A percentile compares a stretch with the other conserved stretches of the same genome.
Conservation (phyloP, 2,329 filamentous ascomycete species). For the Arachnomyces sp. region DNA sequence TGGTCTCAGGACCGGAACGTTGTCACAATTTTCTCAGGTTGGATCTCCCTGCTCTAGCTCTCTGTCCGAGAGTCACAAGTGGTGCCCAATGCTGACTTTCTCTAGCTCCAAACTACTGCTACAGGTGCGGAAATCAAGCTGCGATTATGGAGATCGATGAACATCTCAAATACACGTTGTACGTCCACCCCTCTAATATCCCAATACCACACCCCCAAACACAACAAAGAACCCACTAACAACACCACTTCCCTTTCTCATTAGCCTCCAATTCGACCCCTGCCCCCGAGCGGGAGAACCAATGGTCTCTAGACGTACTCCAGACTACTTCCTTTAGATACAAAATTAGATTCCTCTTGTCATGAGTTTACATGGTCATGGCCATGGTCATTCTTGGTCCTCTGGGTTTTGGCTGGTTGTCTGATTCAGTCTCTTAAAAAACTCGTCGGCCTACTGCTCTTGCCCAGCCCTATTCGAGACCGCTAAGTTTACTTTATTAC, state of each 20-base stretch:
- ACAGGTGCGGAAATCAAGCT: conserved; percentile 96
- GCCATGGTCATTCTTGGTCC: conserved; percentile 9
- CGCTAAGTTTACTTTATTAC: no score
- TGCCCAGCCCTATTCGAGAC: no score
- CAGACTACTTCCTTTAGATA: conserved; percentile 92
- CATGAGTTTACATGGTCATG: conserved; percentile 19
- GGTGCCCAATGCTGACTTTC: conserved; percentile 19
- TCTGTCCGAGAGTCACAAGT: no score
- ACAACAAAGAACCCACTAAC: no score
- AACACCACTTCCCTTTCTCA: not conserved
- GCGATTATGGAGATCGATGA: conserved; percentile 99
- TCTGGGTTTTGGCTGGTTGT: not conserved
- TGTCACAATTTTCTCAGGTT: conserved; percentile 96
- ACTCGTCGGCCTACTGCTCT: no score
- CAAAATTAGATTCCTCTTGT: conserved; percentile 21
- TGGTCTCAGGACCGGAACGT: conserved; percentile 99
- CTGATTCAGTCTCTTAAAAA: no score
- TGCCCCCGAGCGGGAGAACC: conserved; percentile 95
- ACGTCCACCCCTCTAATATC: conserved; percentile 37
- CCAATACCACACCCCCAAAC: not conserved
- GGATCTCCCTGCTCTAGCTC: conserved; percentile 20
- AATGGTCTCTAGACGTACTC: conserved; percentile 95
- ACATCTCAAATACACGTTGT: conserved; percentile 99
- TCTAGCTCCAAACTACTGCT: conserved; percentile 85
- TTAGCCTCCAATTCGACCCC: conserved; percentile 95